Evolutionary conservation across 1,284 basidiomycete genomes (phyloP).

Genomic region (Cutaneotrichosporon spelunceum): DNA sequence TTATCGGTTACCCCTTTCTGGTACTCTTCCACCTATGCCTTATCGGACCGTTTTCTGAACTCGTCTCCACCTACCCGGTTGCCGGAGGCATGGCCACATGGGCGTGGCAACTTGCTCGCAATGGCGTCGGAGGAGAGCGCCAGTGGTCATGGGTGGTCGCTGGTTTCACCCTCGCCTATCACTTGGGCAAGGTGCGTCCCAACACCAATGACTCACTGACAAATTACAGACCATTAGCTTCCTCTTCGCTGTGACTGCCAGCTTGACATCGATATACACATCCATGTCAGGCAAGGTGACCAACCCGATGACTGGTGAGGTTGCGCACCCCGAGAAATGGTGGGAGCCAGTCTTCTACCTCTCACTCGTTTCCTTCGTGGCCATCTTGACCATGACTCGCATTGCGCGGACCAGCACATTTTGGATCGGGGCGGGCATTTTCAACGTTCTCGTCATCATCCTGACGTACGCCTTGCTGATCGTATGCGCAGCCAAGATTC

Average conservation of each 20-base stretch:
- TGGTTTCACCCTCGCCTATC: constrained; percentile 45
- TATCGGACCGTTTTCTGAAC: constrained; percentile 40
- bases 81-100: constrained; percentile 47
- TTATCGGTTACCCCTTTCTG: constrained; percentile 45
- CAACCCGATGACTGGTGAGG: background rate
- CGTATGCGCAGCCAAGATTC: background rate
- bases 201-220: background rate
- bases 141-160: constrained; percentile 46
- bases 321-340: background rate
- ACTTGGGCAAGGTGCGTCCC: constrained; percentile 41
- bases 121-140: constrained; percentile 42
- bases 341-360: constrained; percentile 12
- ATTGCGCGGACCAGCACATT: background rate
- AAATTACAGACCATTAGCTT: background rate
- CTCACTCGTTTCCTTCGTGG: constrained; percentile 5
- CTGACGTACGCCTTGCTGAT: background rate
- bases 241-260: background rate
- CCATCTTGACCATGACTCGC: constrained; percentile 8
- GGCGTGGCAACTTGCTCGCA: constrained; percentile 45
- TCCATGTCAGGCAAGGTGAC: background rate
- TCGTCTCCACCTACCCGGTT: constrained; percentile 48
- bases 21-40: constrained; percentile 38
- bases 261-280: background rate
- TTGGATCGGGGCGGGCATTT: constrained; percentile 2
- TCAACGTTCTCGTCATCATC: constrained; percentile 1